Base-by-base conservation (phyloP, 2,329 filamentous ascomycete species). In the Alternaria gaisen region DNA sequence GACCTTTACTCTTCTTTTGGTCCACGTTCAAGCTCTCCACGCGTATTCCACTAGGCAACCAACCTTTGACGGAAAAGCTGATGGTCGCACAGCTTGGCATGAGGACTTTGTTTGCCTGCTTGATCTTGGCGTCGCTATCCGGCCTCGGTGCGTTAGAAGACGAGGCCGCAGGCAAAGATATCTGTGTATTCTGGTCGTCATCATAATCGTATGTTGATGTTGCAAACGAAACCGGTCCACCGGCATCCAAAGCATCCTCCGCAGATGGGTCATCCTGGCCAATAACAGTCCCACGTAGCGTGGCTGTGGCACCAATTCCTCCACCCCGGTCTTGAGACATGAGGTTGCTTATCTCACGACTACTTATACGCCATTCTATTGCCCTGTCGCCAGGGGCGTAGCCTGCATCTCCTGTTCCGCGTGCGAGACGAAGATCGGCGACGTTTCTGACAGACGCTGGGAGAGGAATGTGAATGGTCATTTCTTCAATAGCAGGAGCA, bases 351-450 rank as follows among this genome's bases (percentile, higher is more conserved):
- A 93, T 84, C 58, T 97, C 93, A 79, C 93, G 94, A 24, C 87
- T 86, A 1, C 89, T 87, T 41, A 98, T 88, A 58, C 89, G 87
- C 94, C 94, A 98, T 77, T 97, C 91, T 9, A 97, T 83, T 1
- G 86, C 78, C 47, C 86, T 85, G 52, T 92, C 92, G 2, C 88
- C 88, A 0, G 91, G 88, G 55, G 87, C 91, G 80, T 93, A 97
- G 58, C 86, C 88, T 3, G 93, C 93, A 68, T 98, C 94, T 36
- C 94, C 94, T 12, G 63, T 93, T 66, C 89, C 94, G 66, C 88
- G 89, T 67, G 88, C 91, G 2, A 93, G 87, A 57, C 92, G 87
- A 56, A 97, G 85, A 72, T 97, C 94, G 5, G 88, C 89, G 16
- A 98, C 83, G 74, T 93, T 97, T 59, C 92, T 88, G 52, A 97